Percentiles rank a stretch among this genome's conserved stretches.
Evolutionary conservation across 1,284 basidiomycete species (phyloP).

Genomic region (Cutaneotrichosporon dermatis): DNA sequence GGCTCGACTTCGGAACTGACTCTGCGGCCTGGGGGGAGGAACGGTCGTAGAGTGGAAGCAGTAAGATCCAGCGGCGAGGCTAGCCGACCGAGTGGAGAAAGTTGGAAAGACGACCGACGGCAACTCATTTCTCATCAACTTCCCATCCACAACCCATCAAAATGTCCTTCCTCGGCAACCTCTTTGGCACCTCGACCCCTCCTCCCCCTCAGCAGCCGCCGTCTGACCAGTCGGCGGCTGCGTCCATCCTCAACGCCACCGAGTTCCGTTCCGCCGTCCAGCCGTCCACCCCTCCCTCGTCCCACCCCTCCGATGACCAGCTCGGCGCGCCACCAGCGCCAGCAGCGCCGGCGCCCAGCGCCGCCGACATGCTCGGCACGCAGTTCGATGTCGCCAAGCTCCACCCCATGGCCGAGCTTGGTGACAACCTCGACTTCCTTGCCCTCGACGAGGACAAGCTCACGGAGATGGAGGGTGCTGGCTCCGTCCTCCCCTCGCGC

Average conservation of each 20-base stretch:
- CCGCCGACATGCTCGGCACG: conserved; percentile 74
- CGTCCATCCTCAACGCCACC: conserved; percentile 41
- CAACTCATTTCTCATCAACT: neutral
- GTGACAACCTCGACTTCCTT: conserved; percentile 79
- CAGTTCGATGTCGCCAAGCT: conserved; percentile 83
- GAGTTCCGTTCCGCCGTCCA: conserved; percentile 35
- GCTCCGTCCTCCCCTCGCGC: conserved; percentile 81
- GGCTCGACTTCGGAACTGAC: no score
- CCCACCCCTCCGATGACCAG: conserved; percentile 11
- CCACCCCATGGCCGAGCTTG: conserved; percentile 82
- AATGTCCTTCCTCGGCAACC: conserved; percentile 47
- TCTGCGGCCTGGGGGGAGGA: no score
- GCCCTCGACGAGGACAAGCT: conserved; percentile 90
- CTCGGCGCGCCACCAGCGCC: conserved; percentile 9
- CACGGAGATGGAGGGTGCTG: conserved; percentile 75
- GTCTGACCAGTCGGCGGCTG: conserved; percentile 27
- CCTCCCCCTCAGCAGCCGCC: conserved; percentile 15
- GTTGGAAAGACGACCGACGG: neutral
- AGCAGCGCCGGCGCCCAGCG: conserved; percentile 53
- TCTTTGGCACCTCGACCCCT: conserved; percentile 28
- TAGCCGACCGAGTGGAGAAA: no score
- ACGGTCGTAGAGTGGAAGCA: no score
- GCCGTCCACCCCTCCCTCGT: conserved; percentile 18
- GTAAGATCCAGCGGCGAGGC: no score
- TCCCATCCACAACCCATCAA: neutral